A percentile compares a stretch with the other conserved stretches of the same genome.
phyloP scores from a whole-genome alignment of 306 rosid genomes.

The Citrullus mucosospermus region DNA sequence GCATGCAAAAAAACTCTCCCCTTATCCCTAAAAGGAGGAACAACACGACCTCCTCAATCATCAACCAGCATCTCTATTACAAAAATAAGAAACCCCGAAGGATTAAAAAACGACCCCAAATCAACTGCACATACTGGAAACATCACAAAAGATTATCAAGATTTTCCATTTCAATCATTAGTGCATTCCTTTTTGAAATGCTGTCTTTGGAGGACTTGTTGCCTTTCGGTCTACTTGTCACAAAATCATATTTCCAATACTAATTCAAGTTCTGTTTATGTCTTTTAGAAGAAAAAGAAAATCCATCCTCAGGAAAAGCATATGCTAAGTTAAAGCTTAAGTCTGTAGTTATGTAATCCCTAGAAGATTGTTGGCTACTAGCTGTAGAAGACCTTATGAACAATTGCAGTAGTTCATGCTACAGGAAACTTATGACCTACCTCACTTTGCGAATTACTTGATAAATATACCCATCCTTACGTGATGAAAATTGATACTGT shows the following conservation, averaged over 20 bases:
- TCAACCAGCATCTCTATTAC: too few species aligned
- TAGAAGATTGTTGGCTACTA: neutral
- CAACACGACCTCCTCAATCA: too few species aligned
- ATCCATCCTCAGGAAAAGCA: neutral
- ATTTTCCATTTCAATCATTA: neutral
- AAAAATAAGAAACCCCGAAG: too few species aligned
- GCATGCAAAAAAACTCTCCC: too few species aligned
- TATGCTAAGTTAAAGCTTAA: neutral
- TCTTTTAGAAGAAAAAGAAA: neutral
- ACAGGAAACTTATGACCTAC: constrained; percentile 22
- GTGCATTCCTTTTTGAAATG: neutral
- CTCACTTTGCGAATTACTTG: constrained; percentile 53
- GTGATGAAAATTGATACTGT: constrained; percentile 28
- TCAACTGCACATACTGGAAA: too few species aligned
- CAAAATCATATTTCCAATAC: neutral
- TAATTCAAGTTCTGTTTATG: neutral
- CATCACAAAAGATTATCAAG: neutral
- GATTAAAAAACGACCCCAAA: too few species aligned
- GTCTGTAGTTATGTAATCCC: neutral
- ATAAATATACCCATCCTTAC: constrained; percentile 32
- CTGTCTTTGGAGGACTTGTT: neutral
- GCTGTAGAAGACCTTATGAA: neutral
- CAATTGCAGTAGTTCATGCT: neutral
- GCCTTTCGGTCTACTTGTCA: neutral
- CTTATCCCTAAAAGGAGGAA: too few species aligned